Base-by-base conservation (phyloP, 345 rosid species). In the rapeseed (Brassica napus) region DNA sequence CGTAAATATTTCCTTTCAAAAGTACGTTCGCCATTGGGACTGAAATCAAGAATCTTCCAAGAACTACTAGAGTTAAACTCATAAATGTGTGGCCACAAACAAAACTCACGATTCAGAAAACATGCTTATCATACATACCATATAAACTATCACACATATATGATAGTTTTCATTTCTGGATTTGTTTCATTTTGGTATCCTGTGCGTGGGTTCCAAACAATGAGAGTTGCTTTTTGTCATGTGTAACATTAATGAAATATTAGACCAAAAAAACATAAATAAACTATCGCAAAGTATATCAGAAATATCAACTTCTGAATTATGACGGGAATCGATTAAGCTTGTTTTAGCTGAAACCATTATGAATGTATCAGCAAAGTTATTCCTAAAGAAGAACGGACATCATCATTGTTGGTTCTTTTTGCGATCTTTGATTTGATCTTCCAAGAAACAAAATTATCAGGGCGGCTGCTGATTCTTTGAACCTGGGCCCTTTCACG, bases 171-270 rank as follows among this genome's bases (percentile, higher is more conserved):
- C 69, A 65, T 35, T 35, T 5, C 0, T 65, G 23, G 7, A 9
- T 44, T 42, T 23, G 18, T 23, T 44, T 57, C 59, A 68, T 5
- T 5, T 44, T 44, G 58, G 58, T 67, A 42, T 67, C 71, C 71
- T 16, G 57, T 44, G 24, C 58, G 49, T 6, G 58, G 71, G 55
- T 44, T 68, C 72, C 72, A 68, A 68, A 12, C 72, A 26, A 26
- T 18, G 1, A 24, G 35, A 11, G 21, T 68, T 44, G 35, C 8
- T 10, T 32, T 68, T 26, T 26, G 72, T 69, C n/a, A 58, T 69
- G 26, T 35, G 49, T 68, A 42, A 42, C 12, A 44, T 11, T 39
- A 42, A 42, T 23, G 24, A 23, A 23, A 28, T 28, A 28, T 28
- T 28, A 28, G 31, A 28, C 31, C 31, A 28, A 28, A 28, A 28